Conservation (phyloP, 192 early-diverging fungal genomes). For the Gonapodya prolifera region DNA sequence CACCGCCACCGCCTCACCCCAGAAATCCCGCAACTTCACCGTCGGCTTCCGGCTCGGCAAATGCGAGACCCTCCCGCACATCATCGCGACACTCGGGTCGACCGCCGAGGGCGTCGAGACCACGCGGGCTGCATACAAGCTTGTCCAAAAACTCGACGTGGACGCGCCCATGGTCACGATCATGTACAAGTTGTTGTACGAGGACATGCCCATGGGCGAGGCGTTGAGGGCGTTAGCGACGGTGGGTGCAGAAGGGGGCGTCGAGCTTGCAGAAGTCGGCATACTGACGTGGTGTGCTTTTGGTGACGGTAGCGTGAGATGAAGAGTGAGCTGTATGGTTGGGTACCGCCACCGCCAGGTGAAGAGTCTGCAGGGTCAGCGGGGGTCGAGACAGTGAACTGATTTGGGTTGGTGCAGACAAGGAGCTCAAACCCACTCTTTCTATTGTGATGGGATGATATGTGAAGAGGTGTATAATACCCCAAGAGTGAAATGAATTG, state of each 20-base stretch:
- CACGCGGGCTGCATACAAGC: conserved; percentile 26
- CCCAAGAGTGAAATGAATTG: too few species aligned
- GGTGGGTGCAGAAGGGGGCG: too few species aligned
- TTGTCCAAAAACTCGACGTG: conserved; percentile 22
- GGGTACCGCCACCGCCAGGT: neutral
- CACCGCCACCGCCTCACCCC: too few species aligned
- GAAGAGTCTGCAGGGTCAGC: too few species aligned
- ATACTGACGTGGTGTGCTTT: neutral
- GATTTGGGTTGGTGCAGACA: too few species aligned
- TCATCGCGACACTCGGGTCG: conserved; percentile 25
- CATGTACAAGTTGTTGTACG: neutral
- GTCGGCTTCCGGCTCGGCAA: conserved; percentile 30
- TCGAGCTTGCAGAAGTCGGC: too few species aligned
- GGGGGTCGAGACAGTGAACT: too few species aligned
- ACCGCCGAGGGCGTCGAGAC: conserved; percentile 36
- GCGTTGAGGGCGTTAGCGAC: neutral
- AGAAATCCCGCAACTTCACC: conserved; percentile 31
- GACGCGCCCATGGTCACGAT: conserved; percentile 10
- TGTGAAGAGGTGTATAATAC: too few species aligned
- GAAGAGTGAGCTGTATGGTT: neutral
- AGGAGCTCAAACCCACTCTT: too few species aligned
- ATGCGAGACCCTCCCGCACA: conserved; percentile 29
- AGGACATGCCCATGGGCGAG: neutral
- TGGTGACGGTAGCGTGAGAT: neutral
- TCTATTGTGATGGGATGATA: too few species aligned